A percentile compares a stretch with the other conserved stretches of the same genome.
Conservation (phyloP, 768 basidiomycete genomes). For the Lactarius tabidus region DNA sequence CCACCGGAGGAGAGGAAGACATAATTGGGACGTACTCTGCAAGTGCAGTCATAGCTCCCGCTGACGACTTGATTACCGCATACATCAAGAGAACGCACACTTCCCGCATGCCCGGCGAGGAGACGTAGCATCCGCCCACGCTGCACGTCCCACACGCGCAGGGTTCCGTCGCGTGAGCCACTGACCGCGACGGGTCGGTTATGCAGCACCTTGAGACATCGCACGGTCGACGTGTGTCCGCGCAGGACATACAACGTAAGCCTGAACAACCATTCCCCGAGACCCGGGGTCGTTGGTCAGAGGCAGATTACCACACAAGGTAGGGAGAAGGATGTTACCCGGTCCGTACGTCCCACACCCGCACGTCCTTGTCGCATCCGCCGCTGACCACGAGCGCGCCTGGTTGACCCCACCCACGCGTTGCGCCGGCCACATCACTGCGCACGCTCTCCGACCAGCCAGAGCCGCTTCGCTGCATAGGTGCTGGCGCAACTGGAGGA, state of each 20-base stretch:
- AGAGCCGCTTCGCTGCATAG: not conserved
- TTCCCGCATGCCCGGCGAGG: constrained; percentile 71
- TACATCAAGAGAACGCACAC: constrained; percentile 87
- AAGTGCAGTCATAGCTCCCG: constrained; percentile 90
- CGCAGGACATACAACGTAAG: constrained; percentile 51
- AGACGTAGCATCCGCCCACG: constrained; percentile 61
- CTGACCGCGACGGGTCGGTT: constrained; percentile 85
- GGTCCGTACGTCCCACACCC: constrained; percentile 84
- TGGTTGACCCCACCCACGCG: constrained; percentile 87
- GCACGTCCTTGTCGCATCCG: constrained; percentile 87
- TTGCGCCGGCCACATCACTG: constrained; percentile 58
- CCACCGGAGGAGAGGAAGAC: not conserved
- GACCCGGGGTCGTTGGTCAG: not conserved
- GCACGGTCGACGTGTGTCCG: constrained; percentile 88
- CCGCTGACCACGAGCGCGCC: constrained; percentile 82
- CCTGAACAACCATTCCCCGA: constrained; percentile 1
- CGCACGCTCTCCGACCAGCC: constrained; percentile 6
- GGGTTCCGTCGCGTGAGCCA: constrained; percentile 80
- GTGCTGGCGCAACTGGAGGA: not conserved
- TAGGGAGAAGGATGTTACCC: constrained; percentile 53
- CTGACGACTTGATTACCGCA: constrained; percentile 81
- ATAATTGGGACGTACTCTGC: constrained; percentile 49
- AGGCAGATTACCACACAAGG: not conserved
- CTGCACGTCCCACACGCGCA: constrained; percentile 93
- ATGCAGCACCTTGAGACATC: constrained; percentile 85